Evolutionary conservation across 345 rosid genomes (phyloP), one percentile per base, ranked within the genome.

Genomic region (Aquilaria sinensis): DNA sequence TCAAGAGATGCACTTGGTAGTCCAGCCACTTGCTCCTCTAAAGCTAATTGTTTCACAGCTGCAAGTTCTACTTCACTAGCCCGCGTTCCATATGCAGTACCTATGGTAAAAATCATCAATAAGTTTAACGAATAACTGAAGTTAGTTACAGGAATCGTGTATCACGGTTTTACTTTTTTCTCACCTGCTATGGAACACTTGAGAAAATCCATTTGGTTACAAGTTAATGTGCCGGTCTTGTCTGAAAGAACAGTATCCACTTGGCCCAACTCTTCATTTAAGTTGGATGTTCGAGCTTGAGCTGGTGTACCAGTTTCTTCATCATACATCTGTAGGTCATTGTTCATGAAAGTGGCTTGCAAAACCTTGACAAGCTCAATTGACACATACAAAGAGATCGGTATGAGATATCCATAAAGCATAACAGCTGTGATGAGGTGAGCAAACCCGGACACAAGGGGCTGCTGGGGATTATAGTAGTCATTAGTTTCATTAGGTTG

Each of bases 141-240:
- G 72, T 52, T 89, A 47, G 78, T 81, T 23, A 74, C 67, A 62
- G 67, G 65, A 13, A 79, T 77, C 6, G 91, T 93, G 68, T 89
- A 89, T 0, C 93, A 77, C 52, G 74, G 58, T 64, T 23, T 23
- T 23, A 23, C 23, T 23, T 23, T 37, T 37, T 3, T 37, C 43
- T 37, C 7, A 37, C 96, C 91, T 2, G 89, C 93, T 30, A 89
- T 83, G 0, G 96, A 89, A 67, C 96, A 89, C 75, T 86, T 89
- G 77, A 76, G 66, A 57, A 89, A 86, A 14, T 89, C 91, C 96
- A 89, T 89, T 70, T 71, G 93, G 61, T 89, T 86, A 71, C 96
- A 81, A 10, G 96, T 89, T 81, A 89, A 75, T 16, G 96, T 89
- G 54, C 94, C 96, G 1, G 94, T 89, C 78, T 89, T 89, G 66